Percentiles rank a stretch among this genome's conserved stretches.
Evolutionary conservation across 1,284 basidiomycete genomes (phyloP).

Genomic region (Trametes sp.): DNA sequence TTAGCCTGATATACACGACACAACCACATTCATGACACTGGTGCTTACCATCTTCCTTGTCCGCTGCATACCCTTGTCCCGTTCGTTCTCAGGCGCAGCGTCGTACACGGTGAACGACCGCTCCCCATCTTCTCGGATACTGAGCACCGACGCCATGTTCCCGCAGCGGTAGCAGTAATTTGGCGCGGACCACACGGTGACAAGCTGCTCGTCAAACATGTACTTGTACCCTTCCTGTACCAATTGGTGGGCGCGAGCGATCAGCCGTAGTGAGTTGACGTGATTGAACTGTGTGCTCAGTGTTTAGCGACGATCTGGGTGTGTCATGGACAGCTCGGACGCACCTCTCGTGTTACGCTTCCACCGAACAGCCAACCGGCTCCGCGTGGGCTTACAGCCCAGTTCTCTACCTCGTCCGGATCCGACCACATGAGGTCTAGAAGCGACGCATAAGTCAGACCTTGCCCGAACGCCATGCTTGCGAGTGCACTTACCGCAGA

Average conservation of each 20-base stretch:
- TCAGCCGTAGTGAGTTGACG: slow-evolving; percentile 83
- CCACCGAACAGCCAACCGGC: slow-evolving; percentile 97
- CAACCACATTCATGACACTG: background rate
- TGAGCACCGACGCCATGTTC: slow-evolving; percentile 82
- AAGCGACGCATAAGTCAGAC: background rate
- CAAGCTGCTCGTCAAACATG: slow-evolving; percentile 95
- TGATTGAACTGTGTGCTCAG: slow-evolving; percentile 80
- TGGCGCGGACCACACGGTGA: slow-evolving; percentile 98
- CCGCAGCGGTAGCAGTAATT: slow-evolving; percentile 94
- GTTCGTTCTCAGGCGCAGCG: slow-evolving; percentile 86
- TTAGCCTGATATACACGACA: background rate
- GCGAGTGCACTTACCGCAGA: slow-evolving; percentile 75
- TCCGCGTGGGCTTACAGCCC: slow-evolving; percentile 94
- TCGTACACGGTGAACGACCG: slow-evolving; percentile 81
- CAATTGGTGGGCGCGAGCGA: slow-evolving; percentile 93
- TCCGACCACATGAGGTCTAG: slow-evolving; percentile 98
- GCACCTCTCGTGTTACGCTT: slow-evolving; percentile 85
- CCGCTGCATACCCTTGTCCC: slow-evolving; percentile 72
- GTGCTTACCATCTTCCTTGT: slow-evolving; percentile 66
- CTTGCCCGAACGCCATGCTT: background rate
- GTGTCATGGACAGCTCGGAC: slow-evolving; percentile 29
- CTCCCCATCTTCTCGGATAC: slow-evolving; percentile 70
- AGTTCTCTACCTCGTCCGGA: slow-evolving; percentile 94
- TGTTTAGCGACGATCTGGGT: background rate
- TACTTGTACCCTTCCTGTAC: slow-evolving; percentile 98